phyloP scores from a whole-genome alignment of 2,329 filamentous ascomycete species.

The Fusarium sp. region DNA sequence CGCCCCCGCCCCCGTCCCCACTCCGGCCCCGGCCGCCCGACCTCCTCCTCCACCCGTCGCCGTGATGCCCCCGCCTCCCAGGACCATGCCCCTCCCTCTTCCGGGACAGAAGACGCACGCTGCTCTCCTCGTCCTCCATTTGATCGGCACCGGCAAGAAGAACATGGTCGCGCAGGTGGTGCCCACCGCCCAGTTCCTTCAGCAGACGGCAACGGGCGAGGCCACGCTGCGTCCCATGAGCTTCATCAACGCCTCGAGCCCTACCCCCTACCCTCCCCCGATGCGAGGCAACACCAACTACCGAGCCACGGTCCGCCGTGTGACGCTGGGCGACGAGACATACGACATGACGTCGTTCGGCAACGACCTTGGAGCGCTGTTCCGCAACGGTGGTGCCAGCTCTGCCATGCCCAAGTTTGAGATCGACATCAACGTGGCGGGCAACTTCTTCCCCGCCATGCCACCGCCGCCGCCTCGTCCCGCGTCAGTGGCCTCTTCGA shows the following conservation, averaged over 20 bases:
- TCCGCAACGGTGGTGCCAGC: slow-evolving; percentile 12
- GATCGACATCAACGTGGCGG: slow-evolving; percentile 24
- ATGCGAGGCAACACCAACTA: slow-evolving; percentile 8
- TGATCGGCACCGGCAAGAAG: slow-evolving; percentile 45
- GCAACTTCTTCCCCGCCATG: slow-evolving; percentile 16
- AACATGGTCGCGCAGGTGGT: slow-evolving; percentile 46
- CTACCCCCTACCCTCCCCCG: slow-evolving; percentile 8
- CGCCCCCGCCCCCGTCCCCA: not conserved
- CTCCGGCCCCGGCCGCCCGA: not conserved
- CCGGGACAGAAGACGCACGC: slow-evolving; percentile 24
- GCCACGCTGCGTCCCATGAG: slow-evolving; percentile 27
- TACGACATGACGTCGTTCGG: slow-evolving; percentile 43
- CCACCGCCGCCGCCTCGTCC: slow-evolving; percentile 33
- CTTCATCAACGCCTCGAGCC: slow-evolving; percentile 15
- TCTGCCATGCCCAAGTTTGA: slow-evolving; percentile 41
- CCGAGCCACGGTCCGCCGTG: slow-evolving; percentile 35
- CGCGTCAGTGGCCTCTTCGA: slow-evolving; percentile 24
- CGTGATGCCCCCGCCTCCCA: slow-evolving; percentile 9
- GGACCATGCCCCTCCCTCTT: slow-evolving; percentile 15
- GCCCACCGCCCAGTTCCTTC: slow-evolving; percentile 50
- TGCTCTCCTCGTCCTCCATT: slow-evolving; percentile 45
- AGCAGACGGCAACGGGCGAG: slow-evolving; percentile 34
- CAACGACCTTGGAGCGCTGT: slow-evolving; percentile 43
- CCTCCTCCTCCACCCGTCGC: slow-evolving; percentile 2
- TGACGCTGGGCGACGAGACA: slow-evolving; percentile 36